Evolutionary conservation across 2,329 filamentous ascomycete species (phyloP).

Genomic region (Neofusicoccum umdonicola): DNA sequence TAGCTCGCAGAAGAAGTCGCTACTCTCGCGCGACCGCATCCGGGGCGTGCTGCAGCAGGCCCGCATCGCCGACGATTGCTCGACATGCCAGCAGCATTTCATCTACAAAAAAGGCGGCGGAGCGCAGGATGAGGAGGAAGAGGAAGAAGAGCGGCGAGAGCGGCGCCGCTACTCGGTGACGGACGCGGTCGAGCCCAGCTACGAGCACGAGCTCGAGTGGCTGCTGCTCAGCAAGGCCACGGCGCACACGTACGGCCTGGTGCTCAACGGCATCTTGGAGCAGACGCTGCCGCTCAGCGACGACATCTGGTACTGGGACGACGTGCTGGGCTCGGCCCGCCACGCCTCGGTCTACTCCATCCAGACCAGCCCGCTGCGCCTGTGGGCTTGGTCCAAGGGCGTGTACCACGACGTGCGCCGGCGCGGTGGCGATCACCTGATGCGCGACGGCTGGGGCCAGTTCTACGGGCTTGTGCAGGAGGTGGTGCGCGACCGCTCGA

Average conservation of each 20-base stretch:
- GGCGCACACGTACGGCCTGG: conserved; percentile 81
- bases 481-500: conserved; percentile 69
- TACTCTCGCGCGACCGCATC: conserved; percentile 59
- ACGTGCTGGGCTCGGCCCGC: conserved; percentile 73
- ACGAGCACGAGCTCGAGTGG: conserved; percentile 84
- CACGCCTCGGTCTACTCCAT: conserved; percentile 80
- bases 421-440: conserved; percentile 30
- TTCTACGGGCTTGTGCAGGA: conserved; percentile 81
- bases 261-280: conserved; percentile 74
- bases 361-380: conserved; percentile 75
- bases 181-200: conserved; percentile 29
- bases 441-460: conserved; percentile 49
- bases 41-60: conserved; percentile 63
- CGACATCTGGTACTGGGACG: conserved; percentile 95
- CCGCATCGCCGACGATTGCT: conserved; percentile 45
- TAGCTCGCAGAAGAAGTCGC: conserved; percentile 61
- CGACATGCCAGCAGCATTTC: conserved; percentile 40
- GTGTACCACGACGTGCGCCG: conserved; percentile 63
- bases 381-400: conserved; percentile 70
- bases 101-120: neutral
- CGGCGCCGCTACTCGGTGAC: conserved; percentile 26
- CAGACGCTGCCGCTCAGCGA: conserved; percentile 81
- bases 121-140: conserved; percentile 24
- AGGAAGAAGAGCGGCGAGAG: conserved; percentile 20
- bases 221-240: conserved; percentile 86